phyloP scores from a whole-genome alignment of 202 grass and related monocot genomes.

The Alloteropsis angusta region DNA sequence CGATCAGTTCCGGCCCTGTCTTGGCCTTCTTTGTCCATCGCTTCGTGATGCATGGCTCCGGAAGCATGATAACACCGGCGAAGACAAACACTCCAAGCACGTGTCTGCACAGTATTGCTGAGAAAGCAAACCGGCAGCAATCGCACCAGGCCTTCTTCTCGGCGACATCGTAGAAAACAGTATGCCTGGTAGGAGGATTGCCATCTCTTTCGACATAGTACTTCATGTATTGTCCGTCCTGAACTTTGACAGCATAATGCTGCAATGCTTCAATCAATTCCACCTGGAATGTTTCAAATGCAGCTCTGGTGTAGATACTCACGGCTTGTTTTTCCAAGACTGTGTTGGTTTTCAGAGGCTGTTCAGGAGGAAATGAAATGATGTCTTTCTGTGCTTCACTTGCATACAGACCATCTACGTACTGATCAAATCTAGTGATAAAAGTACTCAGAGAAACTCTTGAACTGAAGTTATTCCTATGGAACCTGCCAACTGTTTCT shows the following conservation, averaged over 20 bases:
- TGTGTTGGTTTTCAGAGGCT: slow-evolving; percentile 52
- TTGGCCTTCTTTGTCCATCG: slow-evolving; percentile 79
- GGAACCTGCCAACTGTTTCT: slow-evolving; percentile 61
- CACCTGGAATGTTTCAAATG: slow-evolving; percentile 64
- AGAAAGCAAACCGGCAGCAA: slow-evolving; percentile 65
- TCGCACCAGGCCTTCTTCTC: slow-evolving; percentile 87
- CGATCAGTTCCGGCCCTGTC: slow-evolving; percentile 41
- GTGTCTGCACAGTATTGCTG: slow-evolving; percentile 79
- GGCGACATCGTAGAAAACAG: slow-evolving; percentile 41
- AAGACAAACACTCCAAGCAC: slow-evolving; percentile 61
- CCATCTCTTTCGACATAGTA: slow-evolving; percentile 55
- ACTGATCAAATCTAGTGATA: slow-evolving; percentile 64
- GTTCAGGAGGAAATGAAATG: slow-evolving; percentile 35
- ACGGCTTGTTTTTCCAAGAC: slow-evolving; percentile 86
- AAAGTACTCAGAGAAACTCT: slow-evolving; percentile 54
- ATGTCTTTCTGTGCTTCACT: slow-evolving; percentile 59
- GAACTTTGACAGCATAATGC: slow-evolving; percentile 62
- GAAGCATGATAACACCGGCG: slow-evolving; percentile 49
- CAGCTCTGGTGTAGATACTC: slow-evolving; percentile 60
- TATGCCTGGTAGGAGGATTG: slow-evolving; percentile 44
- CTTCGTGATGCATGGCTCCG: slow-evolving; percentile 54
- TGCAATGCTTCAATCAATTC: slow-evolving; percentile 70
- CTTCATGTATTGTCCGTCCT: slow-evolving; percentile 63
- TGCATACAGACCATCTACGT: slow-evolving; percentile 40
- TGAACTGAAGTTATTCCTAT: slow-evolving; percentile 46